These are phyloP conservation scores for Aphanomyces invadans DNA, from an alignment of 352 stramenopile species.

Conservation along the genomic window DNA sequence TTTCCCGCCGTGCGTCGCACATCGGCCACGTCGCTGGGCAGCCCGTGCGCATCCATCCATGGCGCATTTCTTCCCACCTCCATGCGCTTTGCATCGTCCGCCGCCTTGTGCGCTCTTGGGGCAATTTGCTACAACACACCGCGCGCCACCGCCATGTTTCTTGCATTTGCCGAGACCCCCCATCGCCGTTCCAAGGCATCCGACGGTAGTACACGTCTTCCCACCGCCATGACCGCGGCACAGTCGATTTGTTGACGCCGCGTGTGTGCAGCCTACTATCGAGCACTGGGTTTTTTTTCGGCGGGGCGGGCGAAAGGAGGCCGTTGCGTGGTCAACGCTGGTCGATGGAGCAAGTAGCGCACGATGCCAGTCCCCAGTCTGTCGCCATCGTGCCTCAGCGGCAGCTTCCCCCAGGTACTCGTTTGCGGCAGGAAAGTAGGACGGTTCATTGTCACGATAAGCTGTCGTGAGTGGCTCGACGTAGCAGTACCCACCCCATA, in stretches of 20 bases:
- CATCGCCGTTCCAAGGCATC: constrained; percentile 59
- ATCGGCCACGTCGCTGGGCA: constrained; percentile 38
- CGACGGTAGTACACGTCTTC: constrained; percentile 46
- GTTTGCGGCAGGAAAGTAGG: background rate
- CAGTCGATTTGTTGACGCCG: constrained; percentile 22
- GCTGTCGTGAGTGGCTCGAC: background rate
- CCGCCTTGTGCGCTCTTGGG: constrained; percentile 79
- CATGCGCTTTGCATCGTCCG: constrained; percentile 56
- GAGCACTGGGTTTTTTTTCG: background rate
- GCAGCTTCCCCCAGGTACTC: background rate
- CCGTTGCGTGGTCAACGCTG: background rate
- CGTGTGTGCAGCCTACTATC: background rate
- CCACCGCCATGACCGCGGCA: constrained; percentile 72
- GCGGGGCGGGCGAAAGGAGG: background rate
- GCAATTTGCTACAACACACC: constrained; percentile 28
- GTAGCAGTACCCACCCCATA: background rate
- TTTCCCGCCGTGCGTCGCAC: constrained; percentile 52
- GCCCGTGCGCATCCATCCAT: constrained; percentile 36
- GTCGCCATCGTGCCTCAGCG: background rate
- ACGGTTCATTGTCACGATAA: background rate
- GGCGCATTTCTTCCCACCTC: constrained; percentile 23
- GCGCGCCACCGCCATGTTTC: constrained; percentile 54
- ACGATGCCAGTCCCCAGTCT: background rate
- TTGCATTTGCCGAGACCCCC: constrained; percentile 55
- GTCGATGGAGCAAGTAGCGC: background rate